These are phyloP conservation scores for Tulasnella sp. DNA, from an alignment of 768 basidiomycete genomes.

Conservation along the genomic window DNA sequence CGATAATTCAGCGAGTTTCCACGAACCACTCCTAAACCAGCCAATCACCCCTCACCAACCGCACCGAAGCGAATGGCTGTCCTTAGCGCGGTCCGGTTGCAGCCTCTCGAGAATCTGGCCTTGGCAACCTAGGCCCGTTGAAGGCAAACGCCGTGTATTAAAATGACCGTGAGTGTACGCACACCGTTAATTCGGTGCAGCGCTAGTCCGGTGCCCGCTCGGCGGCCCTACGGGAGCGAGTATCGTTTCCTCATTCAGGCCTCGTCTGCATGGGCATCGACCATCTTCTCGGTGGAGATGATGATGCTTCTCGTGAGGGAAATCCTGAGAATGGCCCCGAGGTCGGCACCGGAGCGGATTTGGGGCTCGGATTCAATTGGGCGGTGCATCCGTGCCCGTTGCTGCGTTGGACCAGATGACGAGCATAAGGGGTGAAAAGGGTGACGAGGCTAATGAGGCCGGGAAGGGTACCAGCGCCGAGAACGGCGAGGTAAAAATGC, in stretches of 20 bases:
- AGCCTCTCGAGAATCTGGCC: slow-evolving; percentile 84
- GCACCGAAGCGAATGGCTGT: too few relatives aligned
- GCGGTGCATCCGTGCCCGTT: not conserved
- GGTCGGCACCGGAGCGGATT: slow-evolving; percentile 52
- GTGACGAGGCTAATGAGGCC: slow-evolving; percentile 27
- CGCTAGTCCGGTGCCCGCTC: not conserved
- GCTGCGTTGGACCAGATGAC: slow-evolving; percentile 20
- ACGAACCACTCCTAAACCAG: too few relatives aligned
- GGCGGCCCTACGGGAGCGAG: slow-evolving; percentile 24
- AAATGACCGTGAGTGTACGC: slow-evolving; percentile 45
- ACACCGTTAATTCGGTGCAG: slow-evolving; percentile 34
- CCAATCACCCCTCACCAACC: too few relatives aligned
- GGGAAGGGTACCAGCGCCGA: too few relatives aligned
- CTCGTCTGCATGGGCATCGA: too few relatives aligned
- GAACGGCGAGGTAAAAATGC: too few relatives aligned
- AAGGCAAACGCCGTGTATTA: slow-evolving; percentile 75
- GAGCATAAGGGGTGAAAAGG: not conserved
- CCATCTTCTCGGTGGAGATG: too few relatives aligned
- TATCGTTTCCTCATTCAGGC: too few relatives aligned
- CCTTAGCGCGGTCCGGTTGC: slow-evolving; percentile 49
- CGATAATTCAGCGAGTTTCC: too few relatives aligned
- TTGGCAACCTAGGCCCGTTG: slow-evolving; percentile 88
- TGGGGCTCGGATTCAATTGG: not conserved
- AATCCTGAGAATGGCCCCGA: slow-evolving; percentile 76
- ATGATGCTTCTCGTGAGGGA: too few relatives aligned